Evolutionary conservation across 176 grass and related monocot species (phyloP).

Genomic region (Leersia perrieri): DNA sequence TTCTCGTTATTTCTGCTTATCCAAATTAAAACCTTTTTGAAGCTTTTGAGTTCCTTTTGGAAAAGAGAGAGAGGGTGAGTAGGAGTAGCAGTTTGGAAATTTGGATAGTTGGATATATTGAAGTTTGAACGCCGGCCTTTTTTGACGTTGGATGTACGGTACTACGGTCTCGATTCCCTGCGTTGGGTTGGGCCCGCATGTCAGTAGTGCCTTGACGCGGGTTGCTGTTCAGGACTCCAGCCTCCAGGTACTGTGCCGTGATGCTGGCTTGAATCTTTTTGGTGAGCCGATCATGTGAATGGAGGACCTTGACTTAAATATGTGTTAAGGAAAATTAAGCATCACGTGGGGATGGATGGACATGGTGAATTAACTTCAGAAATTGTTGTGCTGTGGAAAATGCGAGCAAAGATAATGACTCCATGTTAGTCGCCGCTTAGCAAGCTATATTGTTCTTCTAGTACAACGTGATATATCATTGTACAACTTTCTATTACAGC

Average conservation of each 20-base stretch:
- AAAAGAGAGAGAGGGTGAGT: not conserved
- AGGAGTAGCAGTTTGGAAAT: not conserved
- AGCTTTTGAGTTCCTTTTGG: not conserved
- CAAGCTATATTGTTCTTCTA: not conserved
- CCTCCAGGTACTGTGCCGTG: not conserved
- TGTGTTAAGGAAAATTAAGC: not conserved
- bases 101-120: not conserved
- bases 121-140: conserved; percentile 10
- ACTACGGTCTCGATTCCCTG: not conserved
- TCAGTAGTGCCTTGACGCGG: not conserved
- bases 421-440: not conserved
- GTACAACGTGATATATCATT: not conserved
- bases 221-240: too few relatives aligned
- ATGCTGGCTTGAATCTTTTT: not conserved
- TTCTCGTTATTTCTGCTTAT: too few relatives aligned
- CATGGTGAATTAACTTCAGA: not conserved
- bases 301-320: conserved; percentile 48
- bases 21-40: not conserved
- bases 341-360: conserved; percentile 25
- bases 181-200: not conserved
- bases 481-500: not conserved
- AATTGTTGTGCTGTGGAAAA: not conserved
- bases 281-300: conserved; percentile 8
- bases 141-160: not conserved
- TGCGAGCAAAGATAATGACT: not conserved